phyloP scores from a whole-genome alignment of 805 yeast species.

The Saccharomycopsis capsularis region DNA sequence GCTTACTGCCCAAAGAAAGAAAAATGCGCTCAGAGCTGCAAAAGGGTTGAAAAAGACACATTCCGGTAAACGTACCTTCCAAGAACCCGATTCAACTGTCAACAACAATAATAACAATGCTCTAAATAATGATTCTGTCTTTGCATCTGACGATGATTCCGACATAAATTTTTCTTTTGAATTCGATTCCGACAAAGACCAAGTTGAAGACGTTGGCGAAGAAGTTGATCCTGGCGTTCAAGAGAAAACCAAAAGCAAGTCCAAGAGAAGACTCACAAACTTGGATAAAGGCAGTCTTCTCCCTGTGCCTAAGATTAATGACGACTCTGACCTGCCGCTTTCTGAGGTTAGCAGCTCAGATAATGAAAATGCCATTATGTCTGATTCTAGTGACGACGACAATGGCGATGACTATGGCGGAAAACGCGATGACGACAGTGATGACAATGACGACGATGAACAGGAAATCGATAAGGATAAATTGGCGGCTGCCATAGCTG shows the following conservation, averaged over 20 bases:
- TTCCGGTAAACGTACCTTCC: neutral
- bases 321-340: slow-evolving; percentile 30
- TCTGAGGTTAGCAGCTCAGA: slow-evolving; percentile 9
- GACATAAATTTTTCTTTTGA: slow-evolving; percentile 39
- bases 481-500: slow-evolving; percentile 29
- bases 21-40: slow-evolving; percentile 44
- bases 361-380: slow-evolving; percentile 19
- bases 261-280: slow-evolving; percentile 51
- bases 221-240: slow-evolving; percentile 29
- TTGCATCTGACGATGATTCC: slow-evolving; percentile 21
- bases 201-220: slow-evolving; percentile 59
- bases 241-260: slow-evolving; percentile 21
- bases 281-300: slow-evolving; percentile 38
- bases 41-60: slow-evolving; percentile 29
- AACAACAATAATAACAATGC: slow-evolving; percentile 22
- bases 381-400: slow-evolving; percentile 30
- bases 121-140: slow-evolving; percentile 18
- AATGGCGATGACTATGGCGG: slow-evolving; percentile 37
- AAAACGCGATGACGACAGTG: slow-evolving; percentile 26
- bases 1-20: slow-evolving; percentile 61
- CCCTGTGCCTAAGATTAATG: slow-evolving; percentile 30
- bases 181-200: slow-evolving; percentile 32
- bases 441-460: slow-evolving; percentile 25
- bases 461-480: slow-evolving; percentile 34
- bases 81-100: neutral